These are phyloP conservation scores for Podospora pseudopauciseta DNA, from an alignment of 495 filamentous ascomycete species.

Conservation along the genomic window DNA sequence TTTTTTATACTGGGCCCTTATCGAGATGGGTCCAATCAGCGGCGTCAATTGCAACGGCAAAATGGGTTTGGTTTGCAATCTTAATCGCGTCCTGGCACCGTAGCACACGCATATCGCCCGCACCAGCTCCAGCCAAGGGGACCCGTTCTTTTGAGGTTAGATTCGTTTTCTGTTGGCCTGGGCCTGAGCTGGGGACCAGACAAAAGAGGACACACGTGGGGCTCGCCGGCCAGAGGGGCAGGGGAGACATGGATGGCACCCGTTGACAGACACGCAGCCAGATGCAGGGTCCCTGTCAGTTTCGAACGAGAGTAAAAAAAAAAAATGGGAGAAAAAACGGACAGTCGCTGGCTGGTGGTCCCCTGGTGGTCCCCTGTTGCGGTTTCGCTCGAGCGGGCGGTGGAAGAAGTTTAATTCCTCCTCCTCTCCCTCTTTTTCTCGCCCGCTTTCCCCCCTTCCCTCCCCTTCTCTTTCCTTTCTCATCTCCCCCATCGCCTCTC, in stretches of 20 bases:
- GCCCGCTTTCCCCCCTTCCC: not conserved
- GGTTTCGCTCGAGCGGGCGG: not conserved
- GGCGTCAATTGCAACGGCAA: not conserved
- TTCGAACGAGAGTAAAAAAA: not conserved
- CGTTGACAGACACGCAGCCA: not conserved
- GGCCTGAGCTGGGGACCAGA: not conserved
- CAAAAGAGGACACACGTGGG: not conserved
- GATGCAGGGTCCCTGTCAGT: not conserved
- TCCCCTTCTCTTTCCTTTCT: not conserved
- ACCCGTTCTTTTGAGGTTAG: not conserved
- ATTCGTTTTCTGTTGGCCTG: not conserved
- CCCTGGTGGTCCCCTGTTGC: not conserved
- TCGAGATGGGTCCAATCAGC: not conserved
- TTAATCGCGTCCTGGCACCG: not conserved
- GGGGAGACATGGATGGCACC: too few relatives aligned
- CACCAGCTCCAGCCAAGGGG: not conserved
- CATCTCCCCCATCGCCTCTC: conserved; percentile 1
- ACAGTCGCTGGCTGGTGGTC: not conserved
- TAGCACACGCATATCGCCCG: not conserved
- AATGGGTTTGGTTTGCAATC: not conserved
- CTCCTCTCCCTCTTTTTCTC: not conserved
- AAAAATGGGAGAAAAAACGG: conserved; percentile 14
- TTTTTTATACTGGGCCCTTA: not conserved
- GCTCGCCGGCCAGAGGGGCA: conserved; percentile 1
- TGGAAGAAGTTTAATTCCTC: not conserved